Evolutionary conservation across 1,139 yeast genomes (phyloP).

Genomic region (Lodderomyces orthopsilosis): DNA sequence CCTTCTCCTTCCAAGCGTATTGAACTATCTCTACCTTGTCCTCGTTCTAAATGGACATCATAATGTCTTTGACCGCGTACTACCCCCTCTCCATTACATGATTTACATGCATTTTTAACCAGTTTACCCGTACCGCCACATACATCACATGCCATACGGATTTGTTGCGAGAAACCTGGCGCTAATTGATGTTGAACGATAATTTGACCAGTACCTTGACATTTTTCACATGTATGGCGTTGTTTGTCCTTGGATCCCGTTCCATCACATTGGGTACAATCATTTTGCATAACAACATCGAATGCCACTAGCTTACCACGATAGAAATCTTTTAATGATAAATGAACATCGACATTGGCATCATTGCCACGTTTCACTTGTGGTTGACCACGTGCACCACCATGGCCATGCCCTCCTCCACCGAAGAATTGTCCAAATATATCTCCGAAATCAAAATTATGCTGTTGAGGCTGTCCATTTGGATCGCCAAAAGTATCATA

Average conservation of each 20-base stretch:
- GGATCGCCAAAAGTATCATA: conserved; percentile 87
- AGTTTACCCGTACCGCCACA: conserved; percentile 78
- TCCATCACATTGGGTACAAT: conserved; percentile 78
- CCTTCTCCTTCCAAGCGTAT: conserved; percentile 73
- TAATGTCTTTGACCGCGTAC: conserved; percentile 54
- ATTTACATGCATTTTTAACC: conserved; percentile 60
- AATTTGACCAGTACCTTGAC: conserved; percentile 74
- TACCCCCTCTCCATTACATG: conserved; percentile 72
- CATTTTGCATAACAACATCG: conserved; percentile 64
- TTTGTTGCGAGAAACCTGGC: conserved; percentile 86
- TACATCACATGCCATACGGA: conserved; percentile 72
- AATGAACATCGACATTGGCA: conserved; percentile 53
- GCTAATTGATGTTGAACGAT: conserved; percentile 75
- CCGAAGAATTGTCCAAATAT: conserved; percentile 77
- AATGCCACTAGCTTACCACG: conserved; percentile 64
- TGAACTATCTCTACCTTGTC: conserved; percentile 59
- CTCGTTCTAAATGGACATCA: conserved; percentile 65
- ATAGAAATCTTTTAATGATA: conserved; percentile 65
- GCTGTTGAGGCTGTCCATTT: conserved; percentile 51
- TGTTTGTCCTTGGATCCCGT: conserved; percentile 81
- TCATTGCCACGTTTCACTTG: conserved; percentile 65
- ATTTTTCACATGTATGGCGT: conserved; percentile 58
- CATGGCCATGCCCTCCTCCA: conserved; percentile 28
- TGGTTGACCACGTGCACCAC: conserved; percentile 27
- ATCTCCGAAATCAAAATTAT: conserved; percentile 48